Conservation (phyloP, 1,284 basidiomycete species). For the Microbotryum silenes-acaulis region DNA sequence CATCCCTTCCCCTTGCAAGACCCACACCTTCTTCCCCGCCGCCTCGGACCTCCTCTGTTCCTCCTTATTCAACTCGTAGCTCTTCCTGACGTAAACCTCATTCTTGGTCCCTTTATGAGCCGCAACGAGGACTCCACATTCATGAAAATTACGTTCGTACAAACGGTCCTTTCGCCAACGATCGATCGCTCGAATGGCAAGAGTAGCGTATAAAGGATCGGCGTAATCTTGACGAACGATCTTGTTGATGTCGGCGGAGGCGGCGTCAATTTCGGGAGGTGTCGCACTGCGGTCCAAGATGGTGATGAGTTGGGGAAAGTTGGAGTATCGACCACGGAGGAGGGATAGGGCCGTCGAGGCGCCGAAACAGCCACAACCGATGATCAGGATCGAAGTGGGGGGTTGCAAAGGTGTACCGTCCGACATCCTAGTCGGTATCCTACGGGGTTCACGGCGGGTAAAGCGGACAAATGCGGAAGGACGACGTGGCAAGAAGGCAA, state of each 20-base stretch:
- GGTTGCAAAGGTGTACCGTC: no score
- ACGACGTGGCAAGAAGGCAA: no score
- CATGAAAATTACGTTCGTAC: constrained; percentile 7
- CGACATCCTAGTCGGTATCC: no score
- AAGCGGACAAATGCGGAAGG: no score
- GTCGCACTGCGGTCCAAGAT: constrained; percentile 18
- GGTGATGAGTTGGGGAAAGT: constrained; percentile 14
- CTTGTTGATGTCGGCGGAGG: constrained; percentile 29
- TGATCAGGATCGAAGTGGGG: constrained; percentile 6
- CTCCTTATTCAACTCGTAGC: constrained; percentile 10
- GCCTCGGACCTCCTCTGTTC: neutral
- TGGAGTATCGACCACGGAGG: constrained; percentile 10
- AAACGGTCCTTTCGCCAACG: constrained; percentile 9
- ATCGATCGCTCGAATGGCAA: constrained; percentile 14
- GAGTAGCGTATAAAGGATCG: constrained; percentile 21
- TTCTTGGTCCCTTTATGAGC: constrained; percentile 1
- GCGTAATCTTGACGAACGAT: constrained; percentile 25
- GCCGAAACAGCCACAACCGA: constrained; percentile 27
- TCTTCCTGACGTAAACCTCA: constrained; percentile 11
- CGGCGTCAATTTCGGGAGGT: constrained; percentile 18
- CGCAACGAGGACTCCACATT: constrained; percentile 15
- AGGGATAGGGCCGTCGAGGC: constrained; percentile 15
- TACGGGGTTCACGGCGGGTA: no score
- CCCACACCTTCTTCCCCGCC: neutral
- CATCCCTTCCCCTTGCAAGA: neutral